phyloP scores from a whole-genome alignment of 2,329 filamentous ascomycete genomes.

The Aquanectria penicillioides region DNA sequence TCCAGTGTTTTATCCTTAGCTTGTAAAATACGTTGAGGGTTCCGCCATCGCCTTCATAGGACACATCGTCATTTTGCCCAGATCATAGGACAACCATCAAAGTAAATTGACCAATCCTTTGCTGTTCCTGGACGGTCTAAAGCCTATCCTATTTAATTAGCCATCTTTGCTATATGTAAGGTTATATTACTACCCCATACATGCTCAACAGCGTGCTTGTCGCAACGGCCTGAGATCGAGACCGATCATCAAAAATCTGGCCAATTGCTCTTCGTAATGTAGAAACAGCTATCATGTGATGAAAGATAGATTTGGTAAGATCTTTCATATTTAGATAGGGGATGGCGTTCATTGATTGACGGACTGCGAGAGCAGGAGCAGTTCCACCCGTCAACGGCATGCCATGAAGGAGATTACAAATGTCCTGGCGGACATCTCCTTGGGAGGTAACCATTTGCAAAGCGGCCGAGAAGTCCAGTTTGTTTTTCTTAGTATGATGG shows the following conservation, averaged over 20 bases:
- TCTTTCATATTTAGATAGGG: conserved; percentile 9
- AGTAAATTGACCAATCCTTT: conserved; percentile 16
- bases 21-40: conserved; percentile 19
- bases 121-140: neutral
- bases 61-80: neutral
- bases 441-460: conserved; percentile 12
- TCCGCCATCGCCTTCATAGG: neutral
- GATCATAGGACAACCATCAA: conserved; percentile 13
- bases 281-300: conserved; percentile 8
- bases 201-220: conserved; percentile 16
- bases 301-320: neutral
- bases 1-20: conserved; percentile 5
- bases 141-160: neutral
- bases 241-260: neutral
- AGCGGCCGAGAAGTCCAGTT: conserved; percentile 3
- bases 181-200: neutral
- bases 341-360: conserved; percentile 14
- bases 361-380: conserved; percentile 12
- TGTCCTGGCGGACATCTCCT: conserved; percentile 12
- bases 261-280: neutral
- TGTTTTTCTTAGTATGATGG: neutral
- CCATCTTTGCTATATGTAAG: neutral
- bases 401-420: conserved; percentile 13
- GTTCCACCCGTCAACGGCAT: conserved; percentile 11
- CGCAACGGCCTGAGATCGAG: conserved; percentile 6